Base-by-base conservation (phyloP, 257 asterid genomes). In the Dorcoceras hygrometricum region DNA sequence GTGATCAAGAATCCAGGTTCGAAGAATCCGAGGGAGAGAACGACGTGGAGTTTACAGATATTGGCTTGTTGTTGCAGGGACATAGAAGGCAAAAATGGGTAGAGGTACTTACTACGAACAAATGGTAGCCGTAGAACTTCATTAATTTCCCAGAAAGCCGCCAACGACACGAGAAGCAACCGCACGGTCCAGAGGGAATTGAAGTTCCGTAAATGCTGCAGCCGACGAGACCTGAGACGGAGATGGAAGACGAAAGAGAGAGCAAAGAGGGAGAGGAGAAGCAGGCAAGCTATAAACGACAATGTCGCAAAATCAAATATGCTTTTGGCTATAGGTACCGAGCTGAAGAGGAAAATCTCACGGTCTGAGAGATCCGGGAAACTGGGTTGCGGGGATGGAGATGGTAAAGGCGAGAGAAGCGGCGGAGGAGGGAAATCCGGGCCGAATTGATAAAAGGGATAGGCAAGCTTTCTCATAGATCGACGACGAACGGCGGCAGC, bases 1-100 rank as follows among this genome's bases (percentile, higher is more conserved):
- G 95, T 86, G 43, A 84, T 68, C 1, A 90, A 62, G 54, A 90
- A 88, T 9, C 93, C 91, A 0, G 97, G 96, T 61, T 90, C 87
- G 50, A 84, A 73, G 3, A 88, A 59, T 6, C 96, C 95, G 19
- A 90, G 79, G 5, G 95, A 84, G 34, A 90, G 81, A 46, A 90
- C n/a, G n/a, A n/a, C 84, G 57, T 88, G 91, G 2, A 84, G 26
- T 69, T 86, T 86, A 68, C 97, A 90, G 14, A 88, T 66, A 29
- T 78, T 68, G 23, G 82, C 71, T 51, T 84, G 87, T 57, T 84
- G 88, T 3, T n/a, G n/a, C n/a, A 84, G 48, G 28, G 85, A 70
- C 0, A 78, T 32, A 0, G 76, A 31, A 0, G 90, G 83, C 4
- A 74, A 55, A 59, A 82, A 73, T 0, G 81, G 86, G 66, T 63